Evolutionary conservation across 768 basidiomycete genomes (phyloP), one percentile per base, ranked within the genome.

Genomic region (Rhizopogon vinicolor): DNA sequence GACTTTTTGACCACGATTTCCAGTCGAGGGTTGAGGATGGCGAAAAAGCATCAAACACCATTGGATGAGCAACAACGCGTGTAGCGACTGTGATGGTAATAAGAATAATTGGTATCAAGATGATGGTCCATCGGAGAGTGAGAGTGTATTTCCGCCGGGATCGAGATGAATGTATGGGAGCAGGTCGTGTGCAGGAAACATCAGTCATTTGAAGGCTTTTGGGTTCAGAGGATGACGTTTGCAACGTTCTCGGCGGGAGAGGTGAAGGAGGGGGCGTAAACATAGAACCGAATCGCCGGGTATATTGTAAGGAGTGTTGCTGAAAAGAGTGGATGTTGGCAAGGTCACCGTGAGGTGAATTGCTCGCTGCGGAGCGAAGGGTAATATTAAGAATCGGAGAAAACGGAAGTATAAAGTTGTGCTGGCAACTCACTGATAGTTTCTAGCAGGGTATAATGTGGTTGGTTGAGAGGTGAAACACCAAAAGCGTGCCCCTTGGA

Each of bases 81-180:
- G 80, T 78, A 12, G 76, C 79, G 3, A 73, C 63, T 10, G 83
- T 81, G 57, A 88, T 74, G 42, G 84, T 53, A 40, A 86, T 63
- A 49, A 90, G 75, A 6, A 74, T 60, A 9, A 85, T 59, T 2
- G 87, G 87, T 2, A 86, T 73, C 35, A 84, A 58, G 41, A 88
- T 52, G 52, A 84, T 75, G 1, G 80, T 74, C 78, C 78, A 81
- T 64, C 72, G 69, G 41, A 66, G 52, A n/a, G 52, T 51, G 37
- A 52, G 75, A 73, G 51, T 75, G 22, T 69, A 22, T 80, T 74
- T 42, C 74, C 76, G 33, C 67, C 75, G 44, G 71, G 72, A 56
- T 2, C 14, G 39, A 25, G 25, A 22, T 22, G 35, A 18, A 14
- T 5, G 55, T 44, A 52, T 43, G 49, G 57, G 37, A 29, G 25